A percentile compares a stretch with the other conserved stretches of the same genome.
Conservation (phyloP, 2,329 filamentous ascomycete species). For the Pseudogymnoascus pannorum region DNA sequence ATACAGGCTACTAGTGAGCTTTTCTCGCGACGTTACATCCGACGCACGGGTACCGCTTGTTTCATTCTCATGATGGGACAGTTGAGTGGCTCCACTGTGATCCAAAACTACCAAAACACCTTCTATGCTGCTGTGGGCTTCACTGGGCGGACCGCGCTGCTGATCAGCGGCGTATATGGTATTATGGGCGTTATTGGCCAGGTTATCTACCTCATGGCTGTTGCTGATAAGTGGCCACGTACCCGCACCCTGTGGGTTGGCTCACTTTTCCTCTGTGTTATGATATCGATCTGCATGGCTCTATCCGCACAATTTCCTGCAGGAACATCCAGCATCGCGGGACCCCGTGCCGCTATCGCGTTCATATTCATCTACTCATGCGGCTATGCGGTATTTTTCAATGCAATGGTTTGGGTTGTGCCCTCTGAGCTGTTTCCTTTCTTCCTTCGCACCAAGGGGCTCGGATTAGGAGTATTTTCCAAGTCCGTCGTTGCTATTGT, state of each 20-base stretch:
- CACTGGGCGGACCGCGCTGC: conserved; percentile 25
- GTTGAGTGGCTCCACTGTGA: conserved; percentile 30
- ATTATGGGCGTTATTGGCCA: conserved; percentile 33
- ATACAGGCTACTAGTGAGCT: conserved; percentile 17
- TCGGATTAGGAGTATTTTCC: conserved; percentile 25
- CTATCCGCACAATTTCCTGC: conserved; percentile 19
- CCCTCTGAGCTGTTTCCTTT: conserved; percentile 30
- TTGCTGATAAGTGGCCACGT: conserved; percentile 31
- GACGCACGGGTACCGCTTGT: conserved; percentile 28
- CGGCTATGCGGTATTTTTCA: conserved; percentile 33
- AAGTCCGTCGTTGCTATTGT: conserved; percentile 27
- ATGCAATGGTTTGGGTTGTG: conserved; percentile 31
- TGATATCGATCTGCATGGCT: conserved; percentile 21
- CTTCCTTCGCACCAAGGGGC: conserved; percentile 27
- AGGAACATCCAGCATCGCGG: conserved; percentile 17
- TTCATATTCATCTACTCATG: conserved; percentile 34
- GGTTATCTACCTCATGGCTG: conserved; percentile 27
- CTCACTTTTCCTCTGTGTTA: conserved; percentile 16
- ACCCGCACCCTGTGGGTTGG: conserved; percentile 25
- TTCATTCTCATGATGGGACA: conserved; percentile 31
- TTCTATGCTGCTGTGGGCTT: conserved; percentile 32
- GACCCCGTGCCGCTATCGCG: conserved; percentile 28
- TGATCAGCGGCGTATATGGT: conserved; percentile 32
- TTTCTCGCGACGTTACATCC: conserved; percentile 25
- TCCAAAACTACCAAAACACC: conserved; percentile 33